Base-by-base conservation (phyloP, 495 filamentous ascomycete genomes). In the Penicillium ucsense region DNA sequence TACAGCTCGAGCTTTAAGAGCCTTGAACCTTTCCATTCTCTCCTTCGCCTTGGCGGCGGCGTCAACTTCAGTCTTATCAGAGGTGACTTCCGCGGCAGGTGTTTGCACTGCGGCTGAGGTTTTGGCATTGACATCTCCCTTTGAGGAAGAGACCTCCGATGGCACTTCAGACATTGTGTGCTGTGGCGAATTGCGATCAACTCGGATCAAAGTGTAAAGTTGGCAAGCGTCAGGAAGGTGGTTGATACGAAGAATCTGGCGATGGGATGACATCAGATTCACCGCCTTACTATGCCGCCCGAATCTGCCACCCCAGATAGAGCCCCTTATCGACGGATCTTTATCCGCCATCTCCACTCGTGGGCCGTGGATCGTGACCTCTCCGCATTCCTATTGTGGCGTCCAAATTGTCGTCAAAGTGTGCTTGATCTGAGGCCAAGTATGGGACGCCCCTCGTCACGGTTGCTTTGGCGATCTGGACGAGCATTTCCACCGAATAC, bases 1-100 rank as follows among this genome's bases (percentile, higher is more conserved):
- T 66, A 79, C 77, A 37, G 87, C 85, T 53, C 89, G 84, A 40
- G 83, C 82, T 66, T 92, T 80, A 10, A 95, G 82, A 20, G 88
- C 85, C 61, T 88, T 88, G 74, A 95, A 97, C 49, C 66, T 62
- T 40, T 66, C 61, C 43, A 57, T 55, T 45, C 71, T 56, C 31
- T 67, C 59, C 2, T 57, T 61, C 27, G 68, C 62, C 46, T 60
- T 67, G 10, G 57, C 46, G 10, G 62, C 54, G 37, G 59, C 58
- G 37, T 61, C 60, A 45, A 63, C 56, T n/a, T 53, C 55, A 20
- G 47, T 51, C 10, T 56, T 53, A n/a, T 37, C 31, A 11, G 52
- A 43, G 3, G 41, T 43, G 9, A 51, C 43, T 11, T 46, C 35
- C 47, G 36, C 27, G 33, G 48, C 27, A 38, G 31, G 20, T 20